Percentiles rank a stretch among this genome's conserved stretches.
These are phyloP conservation scores for Prunus padus DNA, from an alignment of 306 rosid genomes.

Conservation along the genomic window DNA sequence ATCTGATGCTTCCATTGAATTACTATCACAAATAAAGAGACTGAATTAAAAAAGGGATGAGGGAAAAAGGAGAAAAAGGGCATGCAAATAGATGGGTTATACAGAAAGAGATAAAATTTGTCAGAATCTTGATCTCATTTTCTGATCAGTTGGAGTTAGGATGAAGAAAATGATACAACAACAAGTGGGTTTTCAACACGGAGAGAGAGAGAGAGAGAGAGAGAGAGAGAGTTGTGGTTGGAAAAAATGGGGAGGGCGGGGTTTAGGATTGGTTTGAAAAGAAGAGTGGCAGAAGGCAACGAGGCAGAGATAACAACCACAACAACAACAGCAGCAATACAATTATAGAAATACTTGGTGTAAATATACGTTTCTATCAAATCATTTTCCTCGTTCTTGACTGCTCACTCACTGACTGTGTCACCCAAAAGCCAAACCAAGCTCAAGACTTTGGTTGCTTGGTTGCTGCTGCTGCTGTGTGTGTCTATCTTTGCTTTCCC, in stretches of 20 bases:
- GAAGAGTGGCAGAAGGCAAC: slow-evolving; percentile 11
- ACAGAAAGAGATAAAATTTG: slow-evolving; percentile 8
- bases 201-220: slow-evolving; percentile 7
- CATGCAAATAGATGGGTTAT: not conserved
- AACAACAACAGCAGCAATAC: no score
- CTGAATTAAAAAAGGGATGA: not conserved
- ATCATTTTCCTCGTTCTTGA: not conserved
- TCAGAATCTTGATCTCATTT: slow-evolving; percentile 8
- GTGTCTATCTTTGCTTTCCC: not conserved
- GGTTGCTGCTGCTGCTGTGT: not conserved
- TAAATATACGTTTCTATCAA: not conserved
- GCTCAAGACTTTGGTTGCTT: not conserved
- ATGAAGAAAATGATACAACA: slow-evolving; percentile 45
- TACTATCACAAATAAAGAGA: not conserved
- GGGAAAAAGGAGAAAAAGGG: not conserved
- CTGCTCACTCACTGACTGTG: not conserved
- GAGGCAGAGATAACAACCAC: no score
- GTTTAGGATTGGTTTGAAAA: slow-evolving; percentile 21
- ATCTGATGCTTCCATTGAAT: slow-evolving; percentile 60
- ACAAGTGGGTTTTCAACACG: slow-evolving; percentile 21
- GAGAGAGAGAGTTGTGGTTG: slow-evolving; percentile 18
- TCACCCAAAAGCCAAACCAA: no score
- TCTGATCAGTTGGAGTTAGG: slow-evolving; percentile 34
- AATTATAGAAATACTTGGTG: no score
- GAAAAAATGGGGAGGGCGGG: slow-evolving; percentile 25